These are phyloP conservation scores for Sequoiadendron giganteum DNA, from an alignment of 75 land plant species.

Conservation along the genomic window DNA sequence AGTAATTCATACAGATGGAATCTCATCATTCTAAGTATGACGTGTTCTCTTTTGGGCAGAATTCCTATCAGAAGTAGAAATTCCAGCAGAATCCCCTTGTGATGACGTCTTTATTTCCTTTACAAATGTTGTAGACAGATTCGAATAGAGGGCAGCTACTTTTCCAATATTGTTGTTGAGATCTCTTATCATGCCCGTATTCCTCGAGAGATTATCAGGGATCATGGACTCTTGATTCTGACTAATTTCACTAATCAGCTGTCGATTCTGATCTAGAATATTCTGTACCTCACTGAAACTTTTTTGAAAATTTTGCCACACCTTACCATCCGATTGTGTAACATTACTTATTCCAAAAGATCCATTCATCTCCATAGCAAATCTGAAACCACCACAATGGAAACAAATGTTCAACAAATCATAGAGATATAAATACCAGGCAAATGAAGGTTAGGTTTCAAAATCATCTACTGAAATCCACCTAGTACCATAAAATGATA, in stretches of 20 bases:
- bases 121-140: slow-evolving; percentile 37
- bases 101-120: slow-evolving; percentile 28
- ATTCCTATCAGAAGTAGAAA: slow-evolving; percentile 26
- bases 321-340: slow-evolving; percentile 30
- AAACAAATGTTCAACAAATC: background rate
- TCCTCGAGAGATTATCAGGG: slow-evolving; percentile 49
- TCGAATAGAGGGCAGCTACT: slow-evolving; percentile 52
- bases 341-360: slow-evolving; percentile 14
- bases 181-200: slow-evolving; percentile 49
- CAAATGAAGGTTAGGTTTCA: background rate
- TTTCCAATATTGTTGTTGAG: slow-evolving; percentile 58
- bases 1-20: too few species aligned
- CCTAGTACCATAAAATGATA: too few species aligned
- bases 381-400: background rate
- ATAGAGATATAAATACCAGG: background rate
- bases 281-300: slow-evolving; percentile 44
- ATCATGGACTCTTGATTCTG: slow-evolving; percentile 62
- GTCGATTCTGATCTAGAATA: slow-evolving; percentile 46
- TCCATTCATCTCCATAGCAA: slow-evolving; percentile 2
- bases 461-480: background rate
- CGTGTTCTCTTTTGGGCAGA: slow-evolving; percentile 23
- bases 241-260: slow-evolving; percentile 46
- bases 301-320: slow-evolving; percentile 38
- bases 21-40: background rate
- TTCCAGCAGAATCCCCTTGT: slow-evolving; percentile 28